Conservation (phyloP, 2,329 filamentous ascomycete genomes). For the Scleromitrula shiraiana region DNA sequence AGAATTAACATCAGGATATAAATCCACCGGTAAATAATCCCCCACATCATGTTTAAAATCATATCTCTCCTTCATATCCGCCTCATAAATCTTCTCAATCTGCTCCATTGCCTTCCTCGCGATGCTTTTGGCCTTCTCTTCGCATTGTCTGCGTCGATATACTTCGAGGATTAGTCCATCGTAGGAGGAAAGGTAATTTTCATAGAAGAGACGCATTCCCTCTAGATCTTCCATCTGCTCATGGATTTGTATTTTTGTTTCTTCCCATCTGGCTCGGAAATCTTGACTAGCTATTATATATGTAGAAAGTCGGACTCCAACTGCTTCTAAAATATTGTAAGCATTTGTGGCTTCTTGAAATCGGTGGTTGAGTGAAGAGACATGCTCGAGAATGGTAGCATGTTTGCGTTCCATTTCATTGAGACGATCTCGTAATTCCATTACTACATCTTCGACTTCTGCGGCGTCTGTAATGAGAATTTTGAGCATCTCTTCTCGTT, state of each 20-base stretch:
- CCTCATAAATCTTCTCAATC: constrained; percentile 65
- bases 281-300: constrained; percentile 58
- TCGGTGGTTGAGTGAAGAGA: constrained; percentile 45
- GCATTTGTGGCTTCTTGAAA: constrained; percentile 54
- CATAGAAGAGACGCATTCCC: constrained; percentile 73
- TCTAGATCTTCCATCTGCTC: constrained; percentile 68
- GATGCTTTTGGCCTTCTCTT: constrained; percentile 65
- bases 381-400: constrained; percentile 53
- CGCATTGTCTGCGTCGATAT: constrained; percentile 62
- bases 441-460: constrained; percentile 58
- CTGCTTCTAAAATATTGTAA: constrained; percentile 57
- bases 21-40: constrained; percentile 77
- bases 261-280: constrained; percentile 62
- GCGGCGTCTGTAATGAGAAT: constrained; percentile 67
- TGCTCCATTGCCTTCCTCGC: constrained; percentile 71
- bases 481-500: constrained; percentile 73
- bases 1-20: constrained; percentile 72
- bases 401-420: constrained; percentile 69
- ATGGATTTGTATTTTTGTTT: constrained; percentile 63
- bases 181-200: constrained; percentile 78
- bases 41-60: constrained; percentile 75
- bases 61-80: constrained; percentile 66
- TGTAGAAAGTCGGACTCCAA: constrained; percentile 56
- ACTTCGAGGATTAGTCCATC: constrained; percentile 78
- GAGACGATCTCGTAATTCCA: constrained; percentile 66